Evolutionary conservation across 2,329 filamentous ascomycete genomes (phyloP).

Genomic region (Monilinia polystroma): DNA sequence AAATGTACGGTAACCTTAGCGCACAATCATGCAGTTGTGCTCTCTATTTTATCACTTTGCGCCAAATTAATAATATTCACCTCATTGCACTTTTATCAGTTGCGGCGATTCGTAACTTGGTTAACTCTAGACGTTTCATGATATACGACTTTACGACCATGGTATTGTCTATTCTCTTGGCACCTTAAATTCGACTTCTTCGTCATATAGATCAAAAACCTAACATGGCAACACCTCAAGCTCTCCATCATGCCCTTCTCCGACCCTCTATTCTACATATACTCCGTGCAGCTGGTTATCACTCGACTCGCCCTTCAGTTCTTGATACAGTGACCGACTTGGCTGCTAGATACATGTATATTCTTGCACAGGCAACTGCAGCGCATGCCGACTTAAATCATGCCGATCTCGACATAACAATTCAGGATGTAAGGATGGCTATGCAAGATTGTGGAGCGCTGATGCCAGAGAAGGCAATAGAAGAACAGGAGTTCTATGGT

Average conservation of each 20-base stretch:
- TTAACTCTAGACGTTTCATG: conserved; percentile 5
- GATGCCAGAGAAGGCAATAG: conserved; percentile 62
- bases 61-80: neutral
- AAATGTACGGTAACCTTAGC: conserved; percentile 24
- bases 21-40: conserved; percentile 20
- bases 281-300: conserved; percentile 86
- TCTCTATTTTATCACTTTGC: conserved; percentile 19
- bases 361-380: conserved; percentile 72
- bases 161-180: conserved; percentile 28
- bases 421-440: conserved; percentile 82
- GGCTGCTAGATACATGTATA: conserved; percentile 73
- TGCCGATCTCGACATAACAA: conserved; percentile 63
- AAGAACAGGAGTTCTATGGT: conserved; percentile 62
- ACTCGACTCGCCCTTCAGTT: conserved; percentile 75
- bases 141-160: conserved; percentile 32
- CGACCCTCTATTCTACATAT: conserved; percentile 88
- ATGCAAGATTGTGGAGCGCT: conserved; percentile 78
- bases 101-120: neutral
- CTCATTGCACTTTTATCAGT: neutral
- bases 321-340: conserved; percentile 88
- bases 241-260: conserved; percentile 73
- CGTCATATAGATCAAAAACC: conserved; percentile 13
- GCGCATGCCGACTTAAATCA: conserved; percentile 60
- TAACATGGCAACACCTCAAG: conserved; percentile 45
- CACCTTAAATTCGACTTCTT: conserved; percentile 31